phyloP scores from a whole-genome alignment of 163 green algal species.

The Volvox carteri region DNA sequence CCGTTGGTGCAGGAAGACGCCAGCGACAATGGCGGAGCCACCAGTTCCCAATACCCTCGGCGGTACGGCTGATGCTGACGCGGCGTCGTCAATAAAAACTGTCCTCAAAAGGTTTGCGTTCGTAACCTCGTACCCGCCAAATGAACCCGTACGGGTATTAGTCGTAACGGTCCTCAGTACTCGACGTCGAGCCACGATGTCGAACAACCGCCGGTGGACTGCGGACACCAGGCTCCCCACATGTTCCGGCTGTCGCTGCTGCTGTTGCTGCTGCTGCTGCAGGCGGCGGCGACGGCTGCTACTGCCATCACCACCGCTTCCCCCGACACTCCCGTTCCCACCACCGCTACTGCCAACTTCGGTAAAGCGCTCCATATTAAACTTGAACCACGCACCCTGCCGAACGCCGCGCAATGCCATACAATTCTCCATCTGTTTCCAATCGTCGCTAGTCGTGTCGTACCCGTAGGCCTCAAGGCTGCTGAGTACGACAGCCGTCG shows the following conservation, averaged over 20 bases:
- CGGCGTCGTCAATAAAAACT: background rate
- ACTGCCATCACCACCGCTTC: background rate
- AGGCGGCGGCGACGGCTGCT: background rate
- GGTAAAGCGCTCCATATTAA: background rate
- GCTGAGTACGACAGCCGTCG: background rate
- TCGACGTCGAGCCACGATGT: background rate
- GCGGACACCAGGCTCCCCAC: background rate
- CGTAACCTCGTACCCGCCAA: background rate
- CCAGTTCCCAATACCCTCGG: background rate
- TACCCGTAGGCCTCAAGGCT: background rate
- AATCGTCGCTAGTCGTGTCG: background rate
- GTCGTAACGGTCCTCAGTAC: background rate
- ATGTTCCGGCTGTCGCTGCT: background rate
- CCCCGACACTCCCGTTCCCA: too few species aligned
- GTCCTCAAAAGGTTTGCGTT: background rate
- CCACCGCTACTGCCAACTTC: too few species aligned
- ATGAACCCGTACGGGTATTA: background rate
- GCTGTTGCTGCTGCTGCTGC: background rate
- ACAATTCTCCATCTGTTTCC: background rate
- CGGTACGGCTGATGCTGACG: background rate
- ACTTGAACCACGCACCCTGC: background rate
- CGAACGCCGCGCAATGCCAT: background rate
- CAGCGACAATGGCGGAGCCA: background rate
- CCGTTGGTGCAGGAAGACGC: conserved; percentile 31
- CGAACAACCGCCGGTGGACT: background rate